Conservation (phyloP, 2,329 filamentous ascomycete species). For the Stachybotrys chartarum region DNA sequence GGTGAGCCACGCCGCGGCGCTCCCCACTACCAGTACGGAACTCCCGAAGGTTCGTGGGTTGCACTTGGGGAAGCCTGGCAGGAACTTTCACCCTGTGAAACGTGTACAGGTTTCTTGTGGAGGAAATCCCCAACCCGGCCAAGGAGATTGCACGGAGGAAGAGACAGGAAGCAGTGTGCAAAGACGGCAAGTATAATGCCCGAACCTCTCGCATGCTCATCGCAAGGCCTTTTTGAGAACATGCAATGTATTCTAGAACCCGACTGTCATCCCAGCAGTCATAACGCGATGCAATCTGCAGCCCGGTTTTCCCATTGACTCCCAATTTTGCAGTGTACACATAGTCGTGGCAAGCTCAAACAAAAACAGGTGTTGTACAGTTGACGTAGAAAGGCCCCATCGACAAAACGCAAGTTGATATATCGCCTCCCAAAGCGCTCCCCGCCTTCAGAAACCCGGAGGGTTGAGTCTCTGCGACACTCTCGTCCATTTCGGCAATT, state of each 20-base stretch:
- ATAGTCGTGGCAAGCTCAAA: constrained; percentile 7
- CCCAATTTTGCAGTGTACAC: constrained; percentile 1
- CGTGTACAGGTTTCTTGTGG: no score
- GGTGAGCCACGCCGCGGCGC: constrained; percentile 1
- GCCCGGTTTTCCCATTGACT: constrained; percentile 1
- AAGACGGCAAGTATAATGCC: neutral
- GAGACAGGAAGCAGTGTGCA: neutral
- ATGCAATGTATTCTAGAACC: constrained; percentile 8
- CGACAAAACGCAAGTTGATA: constrained; percentile 3
- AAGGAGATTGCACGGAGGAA: neutral
- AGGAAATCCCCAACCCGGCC: no score
- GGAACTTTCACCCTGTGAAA: no score
- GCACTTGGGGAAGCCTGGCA: no score
- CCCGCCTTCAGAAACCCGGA: constrained; percentile 67
- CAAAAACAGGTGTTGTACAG: constrained; percentile 20
- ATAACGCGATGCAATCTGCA: constrained; percentile 1
- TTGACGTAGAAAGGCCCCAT: constrained; percentile 8
- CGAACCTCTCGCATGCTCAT: neutral
- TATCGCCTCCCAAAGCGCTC: neutral
- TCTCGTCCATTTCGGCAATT: constrained; percentile 88
- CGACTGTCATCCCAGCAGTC: neutral
- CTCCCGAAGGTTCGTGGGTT: no score
- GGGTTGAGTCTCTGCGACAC: constrained; percentile 92
- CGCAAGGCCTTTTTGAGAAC: neutral
- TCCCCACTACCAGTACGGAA: no score